Conservation (phyloP, 2,329 filamentous ascomycete species). For the Aspergillus novofumigatus region DNA sequence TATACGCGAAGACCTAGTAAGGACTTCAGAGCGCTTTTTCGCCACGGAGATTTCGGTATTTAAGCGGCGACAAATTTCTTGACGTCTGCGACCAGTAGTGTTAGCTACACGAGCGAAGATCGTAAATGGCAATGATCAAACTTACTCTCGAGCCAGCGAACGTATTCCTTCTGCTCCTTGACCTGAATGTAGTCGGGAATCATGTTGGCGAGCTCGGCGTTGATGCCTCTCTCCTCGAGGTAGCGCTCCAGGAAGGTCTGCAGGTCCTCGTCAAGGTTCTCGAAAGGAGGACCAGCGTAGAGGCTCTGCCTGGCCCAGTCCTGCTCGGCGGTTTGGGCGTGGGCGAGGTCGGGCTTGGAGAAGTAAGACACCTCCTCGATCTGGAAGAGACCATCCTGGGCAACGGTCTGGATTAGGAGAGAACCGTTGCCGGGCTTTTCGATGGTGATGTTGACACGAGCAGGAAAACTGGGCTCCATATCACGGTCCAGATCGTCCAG, state of each 20-base stretch:
- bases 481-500: conserved; percentile 54
- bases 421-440: conserved; percentile 84
- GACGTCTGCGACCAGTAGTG: conserved; percentile 52
- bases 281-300: conserved; percentile 89
- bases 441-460: conserved; percentile 78
- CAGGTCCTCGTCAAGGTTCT: conserved; percentile 91
- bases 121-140: conserved; percentile 4
- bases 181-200: conserved; percentile 94
- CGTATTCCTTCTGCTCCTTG: conserved; percentile 98
- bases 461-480: conserved; percentile 62
- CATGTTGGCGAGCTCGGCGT: conserved; percentile 80
- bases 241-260: conserved; percentile 90
- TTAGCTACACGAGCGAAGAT: conserved; percentile 9
- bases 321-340: conserved; percentile 69
- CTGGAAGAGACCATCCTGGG: conserved; percentile 78
- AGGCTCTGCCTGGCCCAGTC: conserved; percentile 71
- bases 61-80: conserved; percentile 78
- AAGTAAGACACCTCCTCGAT: conserved; percentile 92
- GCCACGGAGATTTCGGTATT: conserved; percentile 5
- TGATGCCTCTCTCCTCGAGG: conserved; percentile 90
- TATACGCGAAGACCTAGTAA: neutral
- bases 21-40: neutral
- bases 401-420: conserved; percentile 78
- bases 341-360: conserved; percentile 70
- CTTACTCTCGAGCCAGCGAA: conserved; percentile 75